These are phyloP conservation scores for Saturnispora mendoncae DNA, from an alignment of 805 yeast species.

Conservation along the genomic window DNA sequence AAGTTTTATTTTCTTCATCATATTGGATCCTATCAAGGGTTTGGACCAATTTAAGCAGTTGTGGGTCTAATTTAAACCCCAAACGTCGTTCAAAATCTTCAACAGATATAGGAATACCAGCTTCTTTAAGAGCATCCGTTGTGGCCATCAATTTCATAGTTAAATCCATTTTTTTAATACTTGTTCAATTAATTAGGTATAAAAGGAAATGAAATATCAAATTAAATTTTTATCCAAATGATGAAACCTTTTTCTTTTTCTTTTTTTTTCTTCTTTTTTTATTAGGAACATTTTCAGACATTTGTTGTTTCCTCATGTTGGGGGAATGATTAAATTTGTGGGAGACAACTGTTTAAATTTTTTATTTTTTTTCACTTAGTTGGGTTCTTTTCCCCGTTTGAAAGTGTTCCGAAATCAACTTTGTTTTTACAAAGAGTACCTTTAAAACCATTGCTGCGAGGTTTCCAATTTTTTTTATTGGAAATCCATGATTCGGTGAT, in stretches of 20 bases:
- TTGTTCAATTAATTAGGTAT: not conserved
- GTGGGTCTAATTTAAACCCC: conserved; percentile 48
- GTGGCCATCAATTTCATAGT: conserved; percentile 87
- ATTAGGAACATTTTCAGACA: no score
- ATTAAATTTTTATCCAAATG: not conserved
- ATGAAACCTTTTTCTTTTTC: not conserved
- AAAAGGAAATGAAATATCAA: not conserved
- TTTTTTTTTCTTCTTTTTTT: no score
- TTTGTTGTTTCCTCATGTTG: no score
- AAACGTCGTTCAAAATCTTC: conserved; percentile 60
- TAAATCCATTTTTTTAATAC: conserved; percentile 7
- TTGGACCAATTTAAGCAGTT: conserved; percentile 60
- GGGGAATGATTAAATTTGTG: no score
- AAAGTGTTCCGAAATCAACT: not conserved
- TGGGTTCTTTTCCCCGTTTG: not conserved
- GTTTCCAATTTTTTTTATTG: conserved; percentile 55
- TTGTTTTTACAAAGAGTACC: conserved; percentile 39
- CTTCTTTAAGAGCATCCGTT: conserved; percentile 78
- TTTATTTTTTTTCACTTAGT: not conserved
- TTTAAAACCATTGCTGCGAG: conserved; percentile 99
- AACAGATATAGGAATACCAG: conserved; percentile 48
- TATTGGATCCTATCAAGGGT: conserved; percentile 72
- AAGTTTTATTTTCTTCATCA: conserved; percentile 50
- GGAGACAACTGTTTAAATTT: not conserved
- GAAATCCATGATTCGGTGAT: conserved; percentile 88